These are phyloP conservation scores for Rhodotorula kratochvilovae DNA, from an alignment of 768 basidiomycete genomes.

Conservation along the genomic window DNA sequence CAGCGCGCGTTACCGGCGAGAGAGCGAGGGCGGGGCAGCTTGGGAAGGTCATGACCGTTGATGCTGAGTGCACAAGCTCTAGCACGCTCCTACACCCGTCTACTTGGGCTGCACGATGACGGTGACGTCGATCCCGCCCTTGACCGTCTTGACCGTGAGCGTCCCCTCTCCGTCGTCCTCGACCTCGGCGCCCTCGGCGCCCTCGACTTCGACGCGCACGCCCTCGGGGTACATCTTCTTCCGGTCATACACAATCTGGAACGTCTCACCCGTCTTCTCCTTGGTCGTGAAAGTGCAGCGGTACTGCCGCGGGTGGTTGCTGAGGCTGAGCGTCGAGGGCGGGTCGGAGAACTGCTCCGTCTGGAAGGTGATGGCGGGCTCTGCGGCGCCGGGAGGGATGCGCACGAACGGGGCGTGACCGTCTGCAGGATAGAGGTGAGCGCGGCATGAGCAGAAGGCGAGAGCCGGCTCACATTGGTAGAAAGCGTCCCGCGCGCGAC, in stretches of 20 bases:
- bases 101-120: constrained; percentile 16
- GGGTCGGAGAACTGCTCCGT: constrained; percentile 32
- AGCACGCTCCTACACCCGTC: not conserved
- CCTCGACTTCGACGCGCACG: constrained; percentile 19
- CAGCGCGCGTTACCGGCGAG: too few species aligned
- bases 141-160: constrained; percentile 10
- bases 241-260: constrained; percentile 35
- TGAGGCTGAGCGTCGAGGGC: constrained; percentile 1
- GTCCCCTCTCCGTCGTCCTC: constrained; percentile 1
- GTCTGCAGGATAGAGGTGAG: constrained; percentile 1
- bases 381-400: not conserved
- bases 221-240: constrained; percentile 37
- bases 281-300: constrained; percentile 24
- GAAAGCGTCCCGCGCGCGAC: constrained; percentile 21
- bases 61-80: too few species aligned
- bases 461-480: constrained; percentile 16
- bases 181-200: constrained; percentile 19
- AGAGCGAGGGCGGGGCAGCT: too few species aligned
- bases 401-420: constrained; percentile 35
- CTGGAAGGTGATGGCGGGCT: constrained; percentile 22
- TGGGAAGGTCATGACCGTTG: too few species aligned
- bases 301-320: constrained; percentile 24
- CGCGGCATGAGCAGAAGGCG: not conserved
- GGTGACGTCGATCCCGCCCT: not conserved
- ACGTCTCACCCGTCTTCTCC: constrained; percentile 5